Conservation (phyloP, 2,329 filamentous ascomycete species). For the Biscogniauxia mediterranea region DNA sequence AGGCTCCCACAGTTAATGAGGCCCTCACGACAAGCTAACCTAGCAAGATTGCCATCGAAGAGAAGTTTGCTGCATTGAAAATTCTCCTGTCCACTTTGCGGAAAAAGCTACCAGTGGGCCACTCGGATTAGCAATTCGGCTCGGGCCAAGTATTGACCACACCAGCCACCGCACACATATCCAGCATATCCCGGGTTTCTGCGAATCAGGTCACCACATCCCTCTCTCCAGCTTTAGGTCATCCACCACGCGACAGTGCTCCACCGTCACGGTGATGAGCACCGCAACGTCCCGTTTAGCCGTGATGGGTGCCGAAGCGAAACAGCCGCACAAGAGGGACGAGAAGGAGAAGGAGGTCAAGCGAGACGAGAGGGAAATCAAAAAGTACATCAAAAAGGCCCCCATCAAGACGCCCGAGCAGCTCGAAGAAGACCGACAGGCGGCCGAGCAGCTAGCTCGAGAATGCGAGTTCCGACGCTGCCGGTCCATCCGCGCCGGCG, state of each 20-base stretch:
- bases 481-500: slow-evolving; percentile 7
- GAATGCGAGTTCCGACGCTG: slow-evolving; percentile 2
- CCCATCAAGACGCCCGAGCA: not conserved
- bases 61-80: not conserved
- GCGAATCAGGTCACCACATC: not conserved
- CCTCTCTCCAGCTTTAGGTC: not conserved
- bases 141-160: not conserved
- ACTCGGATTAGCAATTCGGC: not conserved
- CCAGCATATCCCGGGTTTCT: not conserved
- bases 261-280: not conserved
- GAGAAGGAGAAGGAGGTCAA: not conserved
- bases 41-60: not conserved
- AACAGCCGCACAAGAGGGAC: not conserved
- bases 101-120: not conserved
- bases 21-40: not conserved
- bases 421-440: not conserved
- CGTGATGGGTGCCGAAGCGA: not conserved
- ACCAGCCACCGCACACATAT: not conserved
- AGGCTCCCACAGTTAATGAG: not conserved
- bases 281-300: not conserved
- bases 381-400: not conserved
- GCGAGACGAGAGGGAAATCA: not conserved
- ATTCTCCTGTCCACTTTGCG: not conserved
- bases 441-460: not conserved
- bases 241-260: not conserved